Conservation (phyloP, 2,329 filamentous ascomycete species). For the Colletotrichum incanum region DNA sequence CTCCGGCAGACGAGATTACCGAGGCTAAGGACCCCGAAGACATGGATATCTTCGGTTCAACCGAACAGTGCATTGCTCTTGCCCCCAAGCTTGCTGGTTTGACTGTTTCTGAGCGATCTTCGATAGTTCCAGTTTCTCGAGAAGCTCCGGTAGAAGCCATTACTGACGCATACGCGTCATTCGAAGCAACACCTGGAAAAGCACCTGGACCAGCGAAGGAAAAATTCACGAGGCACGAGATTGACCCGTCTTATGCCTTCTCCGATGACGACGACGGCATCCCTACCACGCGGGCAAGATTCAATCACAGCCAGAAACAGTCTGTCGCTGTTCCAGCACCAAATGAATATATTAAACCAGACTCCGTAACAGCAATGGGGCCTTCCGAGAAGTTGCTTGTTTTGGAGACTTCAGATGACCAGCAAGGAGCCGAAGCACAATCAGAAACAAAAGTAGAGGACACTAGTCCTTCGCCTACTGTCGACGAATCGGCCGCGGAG, state of each 20-base stretch:
- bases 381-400: neutral
- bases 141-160: neutral
- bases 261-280: constrained; percentile 47
- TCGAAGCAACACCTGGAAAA: neutral
- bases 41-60: neutral
- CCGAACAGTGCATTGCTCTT: neutral
- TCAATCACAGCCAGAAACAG: neutral
- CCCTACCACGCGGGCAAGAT: neutral
- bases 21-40: constrained; percentile 29
- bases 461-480: too few relatives aligned
- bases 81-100: neutral
- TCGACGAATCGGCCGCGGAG: too few relatives aligned
- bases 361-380: neutral
- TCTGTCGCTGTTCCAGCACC: neutral
- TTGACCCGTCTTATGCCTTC: constrained; percentile 45
- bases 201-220: neutral
- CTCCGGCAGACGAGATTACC: constrained; percentile 17
- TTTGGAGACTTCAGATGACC: neutral
- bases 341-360: neutral
- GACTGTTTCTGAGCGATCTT: neutral
- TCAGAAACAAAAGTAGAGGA: neutral
- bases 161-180: neutral
- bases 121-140: neutral
- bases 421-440: neutral
- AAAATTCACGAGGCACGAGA: constrained; percentile 33